These are phyloP conservation scores for Beauveria pseudobassiana DNA, from an alignment of 2,329 filamentous ascomycete genomes.

Conservation along the genomic window DNA sequence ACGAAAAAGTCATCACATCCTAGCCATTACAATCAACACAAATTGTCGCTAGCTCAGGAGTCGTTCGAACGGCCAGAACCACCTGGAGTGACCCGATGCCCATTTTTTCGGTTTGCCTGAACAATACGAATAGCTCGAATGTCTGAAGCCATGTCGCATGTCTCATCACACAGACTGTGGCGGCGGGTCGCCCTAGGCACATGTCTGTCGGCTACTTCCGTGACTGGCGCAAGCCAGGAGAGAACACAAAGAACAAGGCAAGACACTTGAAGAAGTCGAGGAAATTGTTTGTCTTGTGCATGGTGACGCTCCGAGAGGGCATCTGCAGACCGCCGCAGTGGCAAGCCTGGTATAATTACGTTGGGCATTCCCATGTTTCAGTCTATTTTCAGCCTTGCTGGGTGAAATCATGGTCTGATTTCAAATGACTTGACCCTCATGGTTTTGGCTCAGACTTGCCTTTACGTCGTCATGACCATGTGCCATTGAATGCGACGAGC, in stretches of 20 bases:
- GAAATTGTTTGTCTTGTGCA: constrained; percentile 2
- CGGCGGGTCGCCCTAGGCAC: neutral
- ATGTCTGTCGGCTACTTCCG: neutral
- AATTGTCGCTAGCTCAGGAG: neutral
- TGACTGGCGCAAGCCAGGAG: neutral
- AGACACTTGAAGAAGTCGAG: neutral
- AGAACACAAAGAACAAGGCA: neutral
- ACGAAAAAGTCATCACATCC: too few species aligned
- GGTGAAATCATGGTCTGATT: neutral
- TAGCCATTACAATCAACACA: neutral
- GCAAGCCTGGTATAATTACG: neutral
- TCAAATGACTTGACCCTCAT: neutral
- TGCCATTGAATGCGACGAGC: constrained; percentile 19
- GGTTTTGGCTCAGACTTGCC: constrained; percentile 55
- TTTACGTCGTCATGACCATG: constrained; percentile 47
- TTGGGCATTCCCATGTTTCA: neutral
- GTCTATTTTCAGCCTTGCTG: neutral
- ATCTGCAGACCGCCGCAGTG: too few species aligned
- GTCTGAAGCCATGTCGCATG: neutral
- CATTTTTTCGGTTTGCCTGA: too few species aligned
- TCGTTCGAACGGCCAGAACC: too few species aligned
- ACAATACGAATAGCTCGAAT: too few species aligned
- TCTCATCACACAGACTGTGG: constrained; percentile 1
- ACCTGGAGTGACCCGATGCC: too few species aligned
- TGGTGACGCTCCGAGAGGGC: too few species aligned